A percentile compares a stretch with the other conserved stretches of the same genome.
Evolutionary conservation across 495 filamentous ascomycete species (phyloP).

Genomic region (Penicillium cinerascens): DNA sequence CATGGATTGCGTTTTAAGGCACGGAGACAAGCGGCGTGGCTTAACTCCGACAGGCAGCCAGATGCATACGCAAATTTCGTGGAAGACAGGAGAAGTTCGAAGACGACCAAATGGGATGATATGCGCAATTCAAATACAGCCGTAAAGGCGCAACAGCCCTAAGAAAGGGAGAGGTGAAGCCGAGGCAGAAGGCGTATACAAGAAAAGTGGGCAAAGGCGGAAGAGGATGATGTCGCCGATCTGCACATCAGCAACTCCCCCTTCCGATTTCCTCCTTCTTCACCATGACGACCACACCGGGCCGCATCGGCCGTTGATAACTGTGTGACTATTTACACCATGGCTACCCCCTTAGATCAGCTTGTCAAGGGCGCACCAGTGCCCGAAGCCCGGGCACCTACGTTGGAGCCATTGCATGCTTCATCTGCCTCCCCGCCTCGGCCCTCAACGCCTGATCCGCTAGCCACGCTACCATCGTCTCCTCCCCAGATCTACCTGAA

Average conservation of each 20-base stretch:
- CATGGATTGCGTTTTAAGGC: constrained; percentile 14
- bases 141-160: neutral
- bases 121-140: neutral
- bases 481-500: constrained; percentile 99
- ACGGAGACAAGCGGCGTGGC: constrained; percentile 26
- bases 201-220: constrained; percentile 12
- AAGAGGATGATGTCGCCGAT: constrained; percentile 18
- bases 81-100: constrained; percentile 2
- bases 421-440: constrained; percentile 35
- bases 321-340: constrained; percentile 23
- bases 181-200: neutral
- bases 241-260: constrained; percentile 2
- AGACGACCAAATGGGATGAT: neutral
- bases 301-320: constrained; percentile 32
- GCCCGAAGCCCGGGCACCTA: constrained; percentile 42
- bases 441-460: constrained; percentile 60
- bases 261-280: constrained; percentile 15
- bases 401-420: constrained; percentile 37
- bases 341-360: constrained; percentile 70
- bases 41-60: constrained; percentile 25
- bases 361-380: constrained; percentile 79
- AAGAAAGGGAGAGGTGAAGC: neutral
- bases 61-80: constrained; percentile 5
- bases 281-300: constrained; percentile 25
- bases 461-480: constrained; percentile 78